Evolutionary conservation across 352 stramenopile genomes (phyloP), one percentile per base, ranked within the genome.

Genomic region (Pythium coloratum): DNA sequence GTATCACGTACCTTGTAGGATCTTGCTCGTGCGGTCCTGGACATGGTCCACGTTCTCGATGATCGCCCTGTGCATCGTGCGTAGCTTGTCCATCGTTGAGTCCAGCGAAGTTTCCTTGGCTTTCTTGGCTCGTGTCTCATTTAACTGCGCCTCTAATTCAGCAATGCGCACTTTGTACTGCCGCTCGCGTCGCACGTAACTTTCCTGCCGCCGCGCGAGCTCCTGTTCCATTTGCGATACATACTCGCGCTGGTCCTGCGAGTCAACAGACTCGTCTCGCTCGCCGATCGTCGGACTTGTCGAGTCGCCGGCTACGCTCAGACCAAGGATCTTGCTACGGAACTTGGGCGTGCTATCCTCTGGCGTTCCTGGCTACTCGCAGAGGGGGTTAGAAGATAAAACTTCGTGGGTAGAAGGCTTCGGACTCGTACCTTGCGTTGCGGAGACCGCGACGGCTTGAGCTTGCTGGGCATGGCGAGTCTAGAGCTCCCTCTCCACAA

Each of bases 11-110:
- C 66, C 69, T 78, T 97, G 87, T 14, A 97, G 73, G 70, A 97
- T 95, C 68, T 93, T 89, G 68, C 84, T 90, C 54, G 91, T 97
- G 36, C 86, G 86, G 13, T 95, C 85, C 58, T 98, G 90, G n/a
- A 98, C 88, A 69, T 95, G 80, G 50, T 91, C 88, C 16, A 98
- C 88, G 72, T 90, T 97, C 38, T 88, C 76, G 6, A 97, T 75
- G 67, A 98, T 96, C 47, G 75, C 80, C 42, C 74, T 77, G 44
- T 98, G 91, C 77, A 96, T 90, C n/a, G 74, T 50, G 3, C 90
- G 90, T 13, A 97, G 76, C 18, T 87, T 81, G 50, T 87, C 73
- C 76, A 97, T 92, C 8, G 82, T 87, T n/a, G 75, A 74, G 28
- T 97, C 89, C 0, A 90, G 55, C 13, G 82, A 78, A 6, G 71